These are phyloP conservation scores for Oryza coarctata DNA, from an alignment of 176 grass and related monocot genomes.

Conservation along the genomic window DNA sequence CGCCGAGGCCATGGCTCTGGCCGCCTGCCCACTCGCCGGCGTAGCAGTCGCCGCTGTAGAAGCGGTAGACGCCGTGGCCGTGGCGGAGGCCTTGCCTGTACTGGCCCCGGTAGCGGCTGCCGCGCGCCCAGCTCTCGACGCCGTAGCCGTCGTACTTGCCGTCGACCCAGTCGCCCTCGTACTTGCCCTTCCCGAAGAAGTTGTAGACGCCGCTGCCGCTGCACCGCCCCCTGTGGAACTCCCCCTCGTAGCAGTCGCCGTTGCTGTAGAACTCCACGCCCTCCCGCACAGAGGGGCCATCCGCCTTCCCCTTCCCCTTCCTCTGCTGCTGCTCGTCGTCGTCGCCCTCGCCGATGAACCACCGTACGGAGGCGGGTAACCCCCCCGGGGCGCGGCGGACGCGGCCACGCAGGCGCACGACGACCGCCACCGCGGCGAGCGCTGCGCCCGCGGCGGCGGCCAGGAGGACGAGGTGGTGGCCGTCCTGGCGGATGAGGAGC, in stretches of 20 bases:
- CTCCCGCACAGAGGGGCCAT: slow-evolving; percentile 40
- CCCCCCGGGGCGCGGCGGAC: not conserved
- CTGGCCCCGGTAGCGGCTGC: slow-evolving; percentile 72
- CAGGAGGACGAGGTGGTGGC: slow-evolving; percentile 37
- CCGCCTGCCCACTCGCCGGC: slow-evolving; percentile 69
- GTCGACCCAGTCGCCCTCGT: slow-evolving; percentile 76
- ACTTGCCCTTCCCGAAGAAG: slow-evolving; percentile 72
- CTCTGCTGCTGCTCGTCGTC: not conserved
- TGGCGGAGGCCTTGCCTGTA: slow-evolving; percentile 69
- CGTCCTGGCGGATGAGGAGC: slow-evolving; percentile 36
- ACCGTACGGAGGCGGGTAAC: slow-evolving; percentile 45
- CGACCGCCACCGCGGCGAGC: slow-evolving; percentile 18
- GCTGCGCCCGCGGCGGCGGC: slow-evolving; percentile 25
- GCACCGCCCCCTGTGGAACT: slow-evolving; percentile 57
- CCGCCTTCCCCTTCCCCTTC: slow-evolving; percentile 2
- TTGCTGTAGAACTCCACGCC: slow-evolving; percentile 72
- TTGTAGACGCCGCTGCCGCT: slow-evolving; percentile 74
- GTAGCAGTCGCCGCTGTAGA: slow-evolving; percentile 70
- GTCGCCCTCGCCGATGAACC: slow-evolving; percentile 63
- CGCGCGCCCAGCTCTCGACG: slow-evolving; percentile 81
- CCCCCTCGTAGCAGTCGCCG: slow-evolving; percentile 77
- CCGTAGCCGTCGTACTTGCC: slow-evolving; percentile 77
- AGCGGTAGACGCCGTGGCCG: slow-evolving; percentile 67
- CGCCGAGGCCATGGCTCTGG: slow-evolving; percentile 82
- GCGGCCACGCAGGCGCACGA: slow-evolving; percentile 30